Conservation (phyloP, 306 rosid genomes). For the Sicyos edulis region DNA sequence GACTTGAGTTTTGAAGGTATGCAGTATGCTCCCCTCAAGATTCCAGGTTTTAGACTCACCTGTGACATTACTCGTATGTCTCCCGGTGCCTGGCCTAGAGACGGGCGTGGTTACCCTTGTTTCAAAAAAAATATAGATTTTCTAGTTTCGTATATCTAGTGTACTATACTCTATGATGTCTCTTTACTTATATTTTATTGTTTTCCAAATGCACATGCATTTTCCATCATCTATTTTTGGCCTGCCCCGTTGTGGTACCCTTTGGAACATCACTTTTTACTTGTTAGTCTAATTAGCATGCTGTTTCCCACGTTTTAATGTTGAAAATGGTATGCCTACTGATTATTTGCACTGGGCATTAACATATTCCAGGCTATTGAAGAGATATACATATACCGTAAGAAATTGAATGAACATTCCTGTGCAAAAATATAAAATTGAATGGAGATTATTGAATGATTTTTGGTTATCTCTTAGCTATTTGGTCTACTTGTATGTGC, state of each 20-base stretch:
- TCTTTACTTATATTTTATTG: not conserved
- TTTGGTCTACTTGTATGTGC: too few relatives aligned
- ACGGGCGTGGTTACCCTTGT: too few relatives aligned
- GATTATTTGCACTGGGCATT: not conserved
- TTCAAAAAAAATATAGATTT: not conserved
- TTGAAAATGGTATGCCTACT: constrained; percentile 1
- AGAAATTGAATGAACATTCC: not conserved
- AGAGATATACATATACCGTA: not conserved
- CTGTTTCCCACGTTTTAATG: not conserved
- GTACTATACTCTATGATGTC: not conserved
- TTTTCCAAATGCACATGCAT: not conserved
- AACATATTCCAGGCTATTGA: constrained; percentile 3
- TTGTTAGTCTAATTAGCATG: not conserved
- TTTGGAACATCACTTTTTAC: not conserved
- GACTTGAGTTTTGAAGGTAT: too few relatives aligned
- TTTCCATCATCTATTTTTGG: not conserved
- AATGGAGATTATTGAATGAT: constrained; percentile 2
- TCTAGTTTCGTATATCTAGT: not conserved
- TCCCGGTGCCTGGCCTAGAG: too few relatives aligned
- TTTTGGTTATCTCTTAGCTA: too few relatives aligned
- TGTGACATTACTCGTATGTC: too few relatives aligned
- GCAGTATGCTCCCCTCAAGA: too few relatives aligned
- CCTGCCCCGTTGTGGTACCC: not conserved
- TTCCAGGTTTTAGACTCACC: too few relatives aligned
- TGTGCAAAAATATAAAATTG: not conserved